Evolutionary conservation across 2,329 filamentous ascomycete species (phyloP).

Genomic region (Trichoderma semiorbis): DNA sequence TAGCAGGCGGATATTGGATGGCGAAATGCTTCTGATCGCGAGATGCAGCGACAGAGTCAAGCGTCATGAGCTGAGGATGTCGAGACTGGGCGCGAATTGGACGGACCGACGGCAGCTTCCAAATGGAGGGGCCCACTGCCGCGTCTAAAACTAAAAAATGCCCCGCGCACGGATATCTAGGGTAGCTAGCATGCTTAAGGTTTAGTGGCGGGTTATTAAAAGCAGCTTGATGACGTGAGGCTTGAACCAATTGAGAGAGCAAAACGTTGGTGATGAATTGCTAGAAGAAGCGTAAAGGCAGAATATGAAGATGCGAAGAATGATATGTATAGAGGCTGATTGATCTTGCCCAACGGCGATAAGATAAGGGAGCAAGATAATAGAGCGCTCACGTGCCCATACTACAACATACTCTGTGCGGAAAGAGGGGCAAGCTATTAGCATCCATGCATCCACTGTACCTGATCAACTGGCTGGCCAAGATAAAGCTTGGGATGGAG

Average conservation of each 20-base stretch:
- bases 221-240: not conserved
- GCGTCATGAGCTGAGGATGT: not conserved
- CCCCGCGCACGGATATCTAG: slow-evolving; percentile 1
- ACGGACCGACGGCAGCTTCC: not conserved
- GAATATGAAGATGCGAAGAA: not conserved
- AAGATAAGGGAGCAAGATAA: not conserved
- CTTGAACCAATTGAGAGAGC: not conserved
- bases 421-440: not conserved
- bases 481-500: not conserved
- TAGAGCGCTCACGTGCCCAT: not conserved
- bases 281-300: not conserved
- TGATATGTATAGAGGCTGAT: not conserved
- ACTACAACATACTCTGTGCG: not conserved
- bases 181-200: not conserved
- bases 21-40: not conserved
- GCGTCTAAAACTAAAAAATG: slow-evolving; percentile 13
- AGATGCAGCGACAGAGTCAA: not conserved
- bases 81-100: slow-evolving; percentile 9
- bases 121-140: slow-evolving; percentile 10
- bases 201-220: not conserved
- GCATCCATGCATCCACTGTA: not conserved
- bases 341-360: not conserved
- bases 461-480: not conserved
- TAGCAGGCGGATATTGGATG: not conserved
- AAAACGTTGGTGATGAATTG: not conserved